phyloP scores from a whole-genome alignment of 768 basidiomycete genomes.

The Leccinum uliginosum region DNA sequence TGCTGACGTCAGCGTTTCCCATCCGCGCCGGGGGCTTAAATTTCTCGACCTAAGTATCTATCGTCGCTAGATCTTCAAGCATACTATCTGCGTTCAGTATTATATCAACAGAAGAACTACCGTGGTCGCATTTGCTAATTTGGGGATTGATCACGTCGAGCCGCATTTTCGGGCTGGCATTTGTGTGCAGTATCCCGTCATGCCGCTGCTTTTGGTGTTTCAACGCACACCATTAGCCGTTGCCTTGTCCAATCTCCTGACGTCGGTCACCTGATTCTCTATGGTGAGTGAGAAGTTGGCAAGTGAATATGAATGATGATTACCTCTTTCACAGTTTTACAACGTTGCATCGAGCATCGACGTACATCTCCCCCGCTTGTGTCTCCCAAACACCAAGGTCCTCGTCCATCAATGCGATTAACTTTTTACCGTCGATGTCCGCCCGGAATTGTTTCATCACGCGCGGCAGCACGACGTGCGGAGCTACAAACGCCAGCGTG shows the following conservation, averaged over 20 bases:
- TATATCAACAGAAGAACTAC: background rate
- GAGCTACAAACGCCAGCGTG: conserved; percentile 78
- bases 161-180: background rate
- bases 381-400: conserved; percentile 86
- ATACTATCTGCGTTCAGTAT: background rate
- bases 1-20: too few species aligned
- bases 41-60: too few species aligned
- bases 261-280: background rate
- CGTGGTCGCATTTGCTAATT: background rate
- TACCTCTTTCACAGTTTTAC: background rate
- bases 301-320: background rate
- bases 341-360: conserved; percentile 62
- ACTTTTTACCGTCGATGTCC: conserved; percentile 58
- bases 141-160: background rate
- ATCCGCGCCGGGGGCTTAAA: too few species aligned
- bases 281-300: background rate
- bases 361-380: conserved; percentile 69
- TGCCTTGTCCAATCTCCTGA: background rate
- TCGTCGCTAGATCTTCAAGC: too few species aligned
- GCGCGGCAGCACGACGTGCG: conserved; percentile 59
- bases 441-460: conserved; percentile 60
- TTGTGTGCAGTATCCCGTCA: too few species aligned
- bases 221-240: background rate
- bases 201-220: too few species aligned
- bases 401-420: conserved; percentile 61